Evolutionary conservation across 169 alveolate genomes (phyloP), one percentile per base, ranked within the genome.

Genomic region (Cryptosporidium meleagridis): DNA sequence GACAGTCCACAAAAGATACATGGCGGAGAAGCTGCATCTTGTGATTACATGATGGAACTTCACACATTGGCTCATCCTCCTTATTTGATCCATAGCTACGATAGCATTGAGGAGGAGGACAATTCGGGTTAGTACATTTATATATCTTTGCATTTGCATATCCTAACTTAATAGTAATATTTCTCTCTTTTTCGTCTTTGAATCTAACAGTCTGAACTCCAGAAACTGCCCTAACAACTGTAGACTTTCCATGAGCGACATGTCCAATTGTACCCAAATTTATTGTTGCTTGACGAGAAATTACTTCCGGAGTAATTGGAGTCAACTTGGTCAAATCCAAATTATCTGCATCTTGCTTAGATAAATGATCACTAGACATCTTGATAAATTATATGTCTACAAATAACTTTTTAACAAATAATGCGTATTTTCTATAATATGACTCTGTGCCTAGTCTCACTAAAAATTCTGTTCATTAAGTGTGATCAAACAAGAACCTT

Each of bases 221-320:
- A 14, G 99, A 96, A 39, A 99, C 96, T 14, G 99, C 99, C 65
- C 97, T 94, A 33, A 99, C 99, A 23, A 98, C 96, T 0, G 99
- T 98, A 8, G 99, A 97, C 93, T 98, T 98, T n/a, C 99, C 99
- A 93, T 98, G 99, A 9, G 99, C 99, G 92, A 98, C 99, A 93
- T 99, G 99, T 8, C 99, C 99, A 86, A 99, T 99, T 51, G 99
- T 99, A 21, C 99, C 99, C 59, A 97, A 95, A 92, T 98, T 98
- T 73, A 98, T 97, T 39, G 99, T 97, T 1, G 99, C 99, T 93
- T 98, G 99, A 70, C 99, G 95, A 91, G 99, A 96, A 73, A 99
- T 99, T 44, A 99, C 99, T 92, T 99, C 99, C 26, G 98, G 99
- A 21, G 99, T 95, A 59, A 98, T 96, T 18, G 99, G 99, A 44